A percentile compares a stretch with the other conserved stretches of the same genome.
phyloP scores from a whole-genome alignment of 2,329 filamentous ascomycete species.

The Botrytis paeoniae region DNA sequence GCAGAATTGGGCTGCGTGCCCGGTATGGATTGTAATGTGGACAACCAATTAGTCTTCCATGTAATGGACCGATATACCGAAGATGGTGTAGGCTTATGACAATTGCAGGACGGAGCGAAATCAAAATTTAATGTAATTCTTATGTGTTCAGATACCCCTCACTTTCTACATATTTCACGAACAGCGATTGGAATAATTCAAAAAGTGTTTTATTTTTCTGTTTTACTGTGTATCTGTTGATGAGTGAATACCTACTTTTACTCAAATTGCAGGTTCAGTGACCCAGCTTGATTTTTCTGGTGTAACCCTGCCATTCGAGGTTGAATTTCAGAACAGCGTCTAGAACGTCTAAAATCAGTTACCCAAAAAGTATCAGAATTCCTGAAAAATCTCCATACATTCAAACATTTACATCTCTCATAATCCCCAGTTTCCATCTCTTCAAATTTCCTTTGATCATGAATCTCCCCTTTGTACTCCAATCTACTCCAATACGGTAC shows the following conservation, averaged over 20 bases:
- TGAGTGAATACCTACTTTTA: background rate
- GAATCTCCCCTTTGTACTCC: background rate
- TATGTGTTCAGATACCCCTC: constrained; percentile 2
- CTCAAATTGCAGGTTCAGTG: background rate
- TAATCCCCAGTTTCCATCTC: background rate
- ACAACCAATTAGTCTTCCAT: constrained; percentile 43
- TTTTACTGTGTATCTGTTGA: background rate
- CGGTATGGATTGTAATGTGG: constrained; percentile 43
- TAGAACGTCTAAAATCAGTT: background rate
- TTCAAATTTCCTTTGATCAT: background rate
- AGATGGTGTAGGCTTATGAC: constrained; percentile 26
- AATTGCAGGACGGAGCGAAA: constrained; percentile 5
- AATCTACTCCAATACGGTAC: background rate
- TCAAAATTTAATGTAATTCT: background rate
- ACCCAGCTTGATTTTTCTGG: background rate
- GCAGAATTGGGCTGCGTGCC: constrained; percentile 42
- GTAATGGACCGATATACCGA: constrained; percentile 45
- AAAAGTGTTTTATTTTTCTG: background rate
- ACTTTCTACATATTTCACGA: constrained; percentile 1
- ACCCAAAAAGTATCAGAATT: background rate
- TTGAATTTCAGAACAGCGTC: background rate
- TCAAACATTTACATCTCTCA: background rate
- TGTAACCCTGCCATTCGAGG: background rate
- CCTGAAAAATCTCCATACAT: background rate
- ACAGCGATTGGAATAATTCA: background rate